These are phyloP conservation scores for Petunia axillaris DNA, from an alignment of 257 asterid species.

Conservation along the genomic window DNA sequence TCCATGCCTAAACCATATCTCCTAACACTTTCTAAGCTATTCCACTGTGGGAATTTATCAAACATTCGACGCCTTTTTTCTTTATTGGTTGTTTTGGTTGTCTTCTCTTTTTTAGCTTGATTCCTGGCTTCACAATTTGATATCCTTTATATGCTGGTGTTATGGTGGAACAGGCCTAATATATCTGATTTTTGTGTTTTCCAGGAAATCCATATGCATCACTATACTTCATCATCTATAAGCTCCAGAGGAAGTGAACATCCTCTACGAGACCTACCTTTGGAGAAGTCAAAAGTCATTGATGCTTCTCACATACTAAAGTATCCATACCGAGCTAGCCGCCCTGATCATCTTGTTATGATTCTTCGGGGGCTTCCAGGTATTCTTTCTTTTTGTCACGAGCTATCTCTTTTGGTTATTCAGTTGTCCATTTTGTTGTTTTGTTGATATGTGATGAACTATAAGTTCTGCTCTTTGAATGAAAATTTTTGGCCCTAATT, in stretches of 20 bases:
- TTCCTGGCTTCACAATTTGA: not conserved
- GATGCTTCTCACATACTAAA: constrained; percentile 82
- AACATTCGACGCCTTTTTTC: not conserved
- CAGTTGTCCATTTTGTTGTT: not conserved
- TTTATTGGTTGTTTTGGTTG: not conserved
- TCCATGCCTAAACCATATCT: not conserved
- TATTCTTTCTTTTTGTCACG: constrained; percentile 25
- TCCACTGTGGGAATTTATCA: not conserved
- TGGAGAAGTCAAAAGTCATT: constrained; percentile 59
- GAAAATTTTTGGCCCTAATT: no score
- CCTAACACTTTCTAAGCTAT: constrained; percentile 16
- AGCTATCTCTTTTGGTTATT: not conserved
- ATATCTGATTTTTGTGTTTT: constrained; percentile 23
- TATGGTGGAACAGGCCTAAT: constrained; percentile 6
- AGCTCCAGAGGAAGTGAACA: constrained; percentile 51
- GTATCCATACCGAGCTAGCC: constrained; percentile 80
- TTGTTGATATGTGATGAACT: constrained; percentile 7
- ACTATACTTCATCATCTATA: constrained; percentile 49
- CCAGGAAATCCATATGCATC: constrained; percentile 52
- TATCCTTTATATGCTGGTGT: constrained; percentile 4
- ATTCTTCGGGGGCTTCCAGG: constrained; percentile 99
- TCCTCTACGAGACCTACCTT: constrained; percentile 41
- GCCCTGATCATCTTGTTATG: constrained; percentile 89
- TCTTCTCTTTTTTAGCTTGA: not conserved
- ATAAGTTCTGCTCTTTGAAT: not conserved